Evolutionary conservation across 2,329 filamentous ascomycete species (phyloP), one percentile per base, ranked within the genome.

Genomic region (Apiospora kogelbergensis): DNA sequence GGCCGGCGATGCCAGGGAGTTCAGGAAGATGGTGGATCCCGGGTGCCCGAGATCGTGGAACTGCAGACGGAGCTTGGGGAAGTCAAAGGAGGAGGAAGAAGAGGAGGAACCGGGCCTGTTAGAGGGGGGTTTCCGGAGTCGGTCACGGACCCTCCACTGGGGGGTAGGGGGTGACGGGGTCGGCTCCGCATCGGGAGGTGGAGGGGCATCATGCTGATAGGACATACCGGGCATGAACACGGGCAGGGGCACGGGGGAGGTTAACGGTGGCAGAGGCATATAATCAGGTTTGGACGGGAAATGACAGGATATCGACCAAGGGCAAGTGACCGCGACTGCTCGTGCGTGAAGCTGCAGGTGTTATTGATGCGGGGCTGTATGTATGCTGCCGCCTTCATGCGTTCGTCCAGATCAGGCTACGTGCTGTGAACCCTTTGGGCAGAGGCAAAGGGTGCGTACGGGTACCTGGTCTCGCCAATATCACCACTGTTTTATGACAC

Each of bases 21-120:
- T 79, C 69, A 97, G 88, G 80, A 97, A 97, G 71, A 88, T 81
- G 41, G 82, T 78, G 6, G 91, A 82, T 68, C 91, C 93, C 1
- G 86, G 79, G 79, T 90, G 86, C 67, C 78, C 76, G 69, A 91
- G 81, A 74, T 91, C 87, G 65, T 85, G 84, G 72, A 90, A 79
- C 75, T 89, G 84, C 65, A 91, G 83, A 22, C 88, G 86, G 65
- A 91, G 83, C 73, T 85, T 88, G 46, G 88, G 88, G 53, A 85
- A 77, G 4, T 79, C 33, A 68, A 63, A 46, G 45, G 65, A 20
- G 13, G 67, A 30, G 5, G 70, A 20, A n/a, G 66, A 37, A 7
- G 48, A 15, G 4, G 40, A 37, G 5, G 46, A 41, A 46, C 9
- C n/a, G 24, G 15, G 68, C 57, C 15, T 69, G 53, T 11, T 69